A percentile compares a stretch with the other conserved stretches of the same genome.
Evolutionary conservation across 768 basidiomycete species (phyloP).

Genomic region (Galerina sulciceps): DNA sequence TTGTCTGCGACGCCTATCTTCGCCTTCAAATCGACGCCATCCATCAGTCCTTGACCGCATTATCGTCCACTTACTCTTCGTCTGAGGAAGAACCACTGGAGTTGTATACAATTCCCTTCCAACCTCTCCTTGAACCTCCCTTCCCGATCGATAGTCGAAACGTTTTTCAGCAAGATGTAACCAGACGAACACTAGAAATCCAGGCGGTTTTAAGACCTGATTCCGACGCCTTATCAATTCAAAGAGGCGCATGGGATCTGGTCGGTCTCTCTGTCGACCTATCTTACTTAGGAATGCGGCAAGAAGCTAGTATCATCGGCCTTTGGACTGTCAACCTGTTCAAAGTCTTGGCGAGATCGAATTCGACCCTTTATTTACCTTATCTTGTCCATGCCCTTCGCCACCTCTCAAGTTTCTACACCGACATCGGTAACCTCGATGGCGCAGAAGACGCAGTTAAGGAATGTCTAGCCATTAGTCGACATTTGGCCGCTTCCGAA

Average conservation of each 20-base stretch:
- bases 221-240: background rate
- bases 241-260: constrained; percentile 8
- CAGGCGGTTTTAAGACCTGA: background rate
- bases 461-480: constrained; percentile 3
- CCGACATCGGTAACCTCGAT: background rate
- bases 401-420: background rate
- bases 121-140: background rate
- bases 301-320: constrained; percentile 1
- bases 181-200: background rate
- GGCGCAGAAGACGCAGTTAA: background rate
- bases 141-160: background rate
- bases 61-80: background rate
- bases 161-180: background rate
- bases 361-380: background rate
- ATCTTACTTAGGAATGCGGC: background rate
- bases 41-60: background rate
- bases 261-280: background rate
- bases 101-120: background rate
- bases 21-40: constrained; percentile 1
- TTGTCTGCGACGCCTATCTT: background rate
- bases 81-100: background rate
- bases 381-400: background rate
- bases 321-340: constrained; percentile 9
- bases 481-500: background rate
- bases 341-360: background rate